Evolutionary conservation across 2,329 filamentous ascomycete genomes (phyloP).

Genomic region (Venturia carpophila): DNA sequence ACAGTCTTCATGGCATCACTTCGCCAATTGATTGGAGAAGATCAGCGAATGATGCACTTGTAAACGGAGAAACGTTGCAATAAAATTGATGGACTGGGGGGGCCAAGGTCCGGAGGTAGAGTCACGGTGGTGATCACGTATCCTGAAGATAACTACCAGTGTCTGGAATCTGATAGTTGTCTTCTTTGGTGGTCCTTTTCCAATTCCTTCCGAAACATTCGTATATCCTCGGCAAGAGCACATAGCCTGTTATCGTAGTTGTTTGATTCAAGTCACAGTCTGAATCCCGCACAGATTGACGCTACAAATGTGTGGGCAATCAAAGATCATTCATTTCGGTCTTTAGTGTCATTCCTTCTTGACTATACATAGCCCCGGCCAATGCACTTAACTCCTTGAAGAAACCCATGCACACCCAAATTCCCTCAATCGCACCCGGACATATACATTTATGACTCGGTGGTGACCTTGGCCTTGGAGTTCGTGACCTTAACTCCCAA

Average conservation of each 20-base stretch:
- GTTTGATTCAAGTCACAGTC: background rate
- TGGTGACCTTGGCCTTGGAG: constrained; percentile 97
- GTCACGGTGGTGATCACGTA: too few relatives aligned
- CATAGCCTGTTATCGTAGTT: background rate
- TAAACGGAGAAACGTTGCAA: too few relatives aligned
- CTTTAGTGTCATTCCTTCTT: constrained; percentile 7
- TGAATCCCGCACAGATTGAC: background rate
- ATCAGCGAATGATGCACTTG: too few relatives aligned
- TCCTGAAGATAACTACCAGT: too few relatives aligned
- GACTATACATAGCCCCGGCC: constrained; percentile 9
- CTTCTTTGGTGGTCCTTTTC: background rate
- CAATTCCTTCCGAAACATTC: background rate
- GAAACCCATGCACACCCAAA: constrained; percentile 7
- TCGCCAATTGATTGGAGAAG: too few relatives aligned
- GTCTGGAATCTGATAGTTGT: too few relatives aligned
- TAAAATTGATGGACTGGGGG: too few relatives aligned
- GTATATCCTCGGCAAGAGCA: background rate
- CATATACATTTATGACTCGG: constrained; percentile 55
- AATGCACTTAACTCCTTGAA: constrained; percentile 10
- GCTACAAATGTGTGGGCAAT: constrained; percentile 3
- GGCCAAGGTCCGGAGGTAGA: too few relatives aligned
- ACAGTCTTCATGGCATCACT: too few relatives aligned
- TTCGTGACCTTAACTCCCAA: constrained; percentile 99
- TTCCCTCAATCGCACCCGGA: background rate
- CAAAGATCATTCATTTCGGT: constrained; percentile 12